Conservation (phyloP, 1,139 yeast species). For the Kodamaea sp. region DNA sequence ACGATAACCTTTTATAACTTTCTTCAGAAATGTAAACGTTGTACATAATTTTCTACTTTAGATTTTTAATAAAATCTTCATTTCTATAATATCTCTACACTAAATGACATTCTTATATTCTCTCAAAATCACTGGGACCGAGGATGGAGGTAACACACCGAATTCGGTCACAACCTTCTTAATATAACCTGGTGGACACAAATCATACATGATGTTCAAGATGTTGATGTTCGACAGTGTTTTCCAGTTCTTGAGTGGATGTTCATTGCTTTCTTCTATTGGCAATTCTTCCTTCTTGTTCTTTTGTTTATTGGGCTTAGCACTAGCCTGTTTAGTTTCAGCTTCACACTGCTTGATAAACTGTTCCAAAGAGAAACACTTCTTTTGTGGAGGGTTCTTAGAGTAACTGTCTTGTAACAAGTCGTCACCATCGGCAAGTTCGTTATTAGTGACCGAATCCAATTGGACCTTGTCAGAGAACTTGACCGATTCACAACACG, state of each 20-base stretch:
- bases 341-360: constrained; percentile 48
- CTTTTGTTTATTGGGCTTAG: constrained; percentile 19
- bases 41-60: background rate
- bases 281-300: constrained; percentile 20
- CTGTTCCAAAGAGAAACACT: constrained; percentile 63
- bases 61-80: background rate
- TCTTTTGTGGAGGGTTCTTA: constrained; percentile 55
- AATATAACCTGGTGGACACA: constrained; percentile 91
- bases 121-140: constrained; percentile 93
- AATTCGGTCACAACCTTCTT: constrained; percentile 94
- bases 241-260: constrained; percentile 63
- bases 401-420: constrained; percentile 47
- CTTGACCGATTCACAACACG: constrained; percentile 92
- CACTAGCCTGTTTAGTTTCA: constrained; percentile 18
- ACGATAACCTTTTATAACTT: too few relatives aligned
- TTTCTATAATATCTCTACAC: background rate
- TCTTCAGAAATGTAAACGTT: background rate
- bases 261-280: constrained; percentile 19
- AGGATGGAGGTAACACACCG: constrained; percentile 94
- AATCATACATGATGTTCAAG: constrained; percentile 84
- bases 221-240: constrained; percentile 61
- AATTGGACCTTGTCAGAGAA: constrained; percentile 94
- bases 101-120: constrained; percentile 62
- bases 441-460: constrained; percentile 92
- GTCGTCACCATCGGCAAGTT: constrained; percentile 82